Evolutionary conservation across 768 basidiomycete genomes (phyloP).

Genomic region (Kwoniella heveanensis): DNA sequence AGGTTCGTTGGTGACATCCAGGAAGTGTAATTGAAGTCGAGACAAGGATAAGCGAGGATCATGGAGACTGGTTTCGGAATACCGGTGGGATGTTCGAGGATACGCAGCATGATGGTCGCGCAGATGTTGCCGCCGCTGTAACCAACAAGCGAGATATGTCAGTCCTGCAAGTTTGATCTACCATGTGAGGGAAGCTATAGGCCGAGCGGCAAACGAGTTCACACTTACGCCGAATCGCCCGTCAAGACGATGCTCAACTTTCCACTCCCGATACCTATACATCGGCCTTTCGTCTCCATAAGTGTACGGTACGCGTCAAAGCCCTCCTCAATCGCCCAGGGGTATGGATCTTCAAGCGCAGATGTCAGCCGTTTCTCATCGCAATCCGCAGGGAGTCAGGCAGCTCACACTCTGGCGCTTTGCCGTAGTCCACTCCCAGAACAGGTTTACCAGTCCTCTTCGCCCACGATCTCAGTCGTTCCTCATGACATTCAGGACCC

Average conservation of each 20-base stretch:
- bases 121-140: constrained; percentile 83
- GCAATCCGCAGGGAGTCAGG: background rate
- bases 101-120: constrained; percentile 78
- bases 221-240: constrained; percentile 96
- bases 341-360: constrained; percentile 76
- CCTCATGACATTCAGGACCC: constrained; percentile 95
- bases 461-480: constrained; percentile 85
- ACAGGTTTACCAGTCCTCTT: constrained; percentile 74
- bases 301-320: constrained; percentile 86
- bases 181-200: no score
- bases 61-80: constrained; percentile 78
- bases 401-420: constrained; percentile 82
- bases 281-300: constrained; percentile 73
- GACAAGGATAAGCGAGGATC: constrained; percentile 83
- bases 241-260: constrained; percentile 75
- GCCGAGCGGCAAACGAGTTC: no score
- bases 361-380: background rate
- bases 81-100: constrained; percentile 66
- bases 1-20: constrained; percentile 78
- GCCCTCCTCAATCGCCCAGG: constrained; percentile 91
- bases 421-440: constrained; percentile 88
- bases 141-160: background rate
- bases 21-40: constrained; percentile 97
- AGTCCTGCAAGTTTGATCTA: background rate
- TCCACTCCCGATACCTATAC: constrained; percentile 86